These are phyloP conservation scores for Ogataea pini DNA, from an alignment of 805 yeast species.

Conservation along the genomic window DNA sequence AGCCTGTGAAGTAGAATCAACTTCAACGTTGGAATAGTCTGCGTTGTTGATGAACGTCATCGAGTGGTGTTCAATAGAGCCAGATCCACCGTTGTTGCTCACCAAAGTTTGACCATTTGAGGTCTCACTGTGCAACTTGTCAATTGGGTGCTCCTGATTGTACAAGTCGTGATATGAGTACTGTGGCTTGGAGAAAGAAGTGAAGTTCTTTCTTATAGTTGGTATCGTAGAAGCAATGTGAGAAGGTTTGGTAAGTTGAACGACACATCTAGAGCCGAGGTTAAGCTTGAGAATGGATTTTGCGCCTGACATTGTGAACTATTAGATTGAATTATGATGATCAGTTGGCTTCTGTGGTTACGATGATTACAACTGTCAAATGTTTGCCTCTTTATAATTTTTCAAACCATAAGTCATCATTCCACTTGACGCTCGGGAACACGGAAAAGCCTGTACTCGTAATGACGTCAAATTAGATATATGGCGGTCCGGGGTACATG, in stretches of 20 bases:
- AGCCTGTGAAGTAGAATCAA: constrained; percentile 2
- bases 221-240: constrained; percentile 8
- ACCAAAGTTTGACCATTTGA: constrained; percentile 17
- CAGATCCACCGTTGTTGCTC: constrained; percentile 34
- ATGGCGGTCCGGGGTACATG: constrained; percentile 16
- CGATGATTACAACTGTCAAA: no score
- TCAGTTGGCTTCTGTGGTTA: no score
- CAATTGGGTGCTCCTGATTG: constrained; percentile 25
- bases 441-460: constrained; percentile 13
- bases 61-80: constrained; percentile 28
- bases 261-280: constrained; percentile 31
- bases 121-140: constrained; percentile 22
- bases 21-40: constrained; percentile 6
- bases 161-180: constrained; percentile 28
- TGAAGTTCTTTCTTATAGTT: constrained; percentile 24
- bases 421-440: constrained; percentile 16
- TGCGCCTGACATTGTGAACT: constrained; percentile 15
- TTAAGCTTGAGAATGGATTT: constrained; percentile 32
- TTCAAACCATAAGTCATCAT: constrained; percentile 3
- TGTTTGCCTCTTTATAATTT: constrained; percentile 1
- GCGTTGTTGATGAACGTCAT: constrained; percentile 33
- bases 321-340: not conserved
- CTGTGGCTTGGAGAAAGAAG: constrained; percentile 26
- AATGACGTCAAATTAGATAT: constrained; percentile 11
- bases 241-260: constrained; percentile 14